These are phyloP conservation scores for Trebouxiophyceae sp. DNA, from an alignment of 163 green algal species.

Conservation along the genomic window DNA sequence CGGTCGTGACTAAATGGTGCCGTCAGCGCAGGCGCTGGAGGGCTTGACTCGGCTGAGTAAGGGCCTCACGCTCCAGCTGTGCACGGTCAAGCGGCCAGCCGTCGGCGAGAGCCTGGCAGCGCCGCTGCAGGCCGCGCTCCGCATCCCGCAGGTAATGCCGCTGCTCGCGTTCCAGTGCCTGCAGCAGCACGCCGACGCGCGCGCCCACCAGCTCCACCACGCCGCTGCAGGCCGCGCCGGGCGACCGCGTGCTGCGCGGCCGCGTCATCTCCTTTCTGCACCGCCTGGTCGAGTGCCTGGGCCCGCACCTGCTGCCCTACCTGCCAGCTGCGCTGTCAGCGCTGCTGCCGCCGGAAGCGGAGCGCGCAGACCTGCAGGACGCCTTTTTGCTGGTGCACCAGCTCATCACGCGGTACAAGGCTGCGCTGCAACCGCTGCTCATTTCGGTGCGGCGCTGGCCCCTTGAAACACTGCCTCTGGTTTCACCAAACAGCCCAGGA, in stretches of 20 bases:
- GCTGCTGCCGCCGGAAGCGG: constrained; percentile 38
- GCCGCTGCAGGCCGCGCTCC: constrained; percentile 17
- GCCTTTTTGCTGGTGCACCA: constrained; percentile 60
- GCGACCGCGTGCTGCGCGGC: constrained; percentile 50
- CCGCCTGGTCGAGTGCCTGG: constrained; percentile 75
- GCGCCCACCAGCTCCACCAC: background rate
- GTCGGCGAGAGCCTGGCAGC: background rate
- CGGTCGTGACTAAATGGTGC: background rate
- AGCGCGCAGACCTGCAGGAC: constrained; percentile 34
- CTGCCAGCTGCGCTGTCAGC: constrained; percentile 56
- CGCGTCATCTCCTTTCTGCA: constrained; percentile 80
- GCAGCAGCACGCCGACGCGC: too few relatives aligned
- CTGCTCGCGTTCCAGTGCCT: background rate
- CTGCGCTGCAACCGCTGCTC: constrained; percentile 16
- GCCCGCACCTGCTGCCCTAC: constrained; percentile 44
- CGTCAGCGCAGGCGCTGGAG: constrained; percentile 61
- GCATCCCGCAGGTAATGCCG: constrained; percentile 17
- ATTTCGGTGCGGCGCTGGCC: constrained; percentile 2
- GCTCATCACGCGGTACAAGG: constrained; percentile 48
- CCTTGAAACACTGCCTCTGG: background rate
- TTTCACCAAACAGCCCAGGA: background rate
- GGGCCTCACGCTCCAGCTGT: constrained; percentile 64
- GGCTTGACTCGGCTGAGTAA: constrained; percentile 67
- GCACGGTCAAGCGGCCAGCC: constrained; percentile 42
- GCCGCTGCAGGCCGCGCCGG: constrained; percentile 28